Percentiles rank a stretch among this genome's conserved stretches.
These are phyloP conservation scores for Parietichytrium sp. DNA, from an alignment of 108 stramenopile species.

Conservation along the genomic window DNA sequence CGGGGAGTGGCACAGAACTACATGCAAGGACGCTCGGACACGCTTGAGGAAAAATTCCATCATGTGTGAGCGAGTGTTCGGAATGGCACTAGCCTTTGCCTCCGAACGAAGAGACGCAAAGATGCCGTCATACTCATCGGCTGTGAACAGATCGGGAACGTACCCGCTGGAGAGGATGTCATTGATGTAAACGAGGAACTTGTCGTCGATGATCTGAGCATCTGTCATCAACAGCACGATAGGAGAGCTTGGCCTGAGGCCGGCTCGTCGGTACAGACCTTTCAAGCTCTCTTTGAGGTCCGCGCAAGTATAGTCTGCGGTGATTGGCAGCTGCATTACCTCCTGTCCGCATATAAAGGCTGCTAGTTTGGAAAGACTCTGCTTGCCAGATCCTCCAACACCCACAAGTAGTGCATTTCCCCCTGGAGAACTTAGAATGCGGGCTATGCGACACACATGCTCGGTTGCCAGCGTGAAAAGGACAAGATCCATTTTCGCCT, in stretches of 20 bases:
- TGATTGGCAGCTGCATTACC: conserved; percentile 53
- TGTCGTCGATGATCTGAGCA: conserved; percentile 63
- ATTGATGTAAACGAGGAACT: conserved; percentile 62
- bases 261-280: conserved; percentile 51
- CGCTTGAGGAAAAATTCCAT: conserved; percentile 56
- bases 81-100: conserved; percentile 53
- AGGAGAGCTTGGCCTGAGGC: conserved; percentile 43
- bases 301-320: conserved; percentile 48
- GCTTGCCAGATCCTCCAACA: conserved; percentile 58
- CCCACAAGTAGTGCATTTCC: conserved; percentile 56
- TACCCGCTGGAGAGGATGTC: conserved; percentile 54
- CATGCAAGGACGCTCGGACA: conserved; percentile 57
- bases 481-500: conserved; percentile 49
- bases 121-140: conserved; percentile 58
- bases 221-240: conserved; percentile 63
- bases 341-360: conserved; percentile 54
- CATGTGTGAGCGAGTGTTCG: conserved; percentile 50
- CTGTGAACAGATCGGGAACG: conserved; percentile 55
- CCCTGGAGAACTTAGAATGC: conserved; percentile 48
- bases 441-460: conserved; percentile 52
- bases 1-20: conserved; percentile 62
- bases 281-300: conserved; percentile 64
- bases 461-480: conserved; percentile 51
- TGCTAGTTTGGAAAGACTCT: conserved; percentile 55
- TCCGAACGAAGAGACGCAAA: conserved; percentile 40